Evolutionary conservation across 257 asterid species (phyloP), one percentile per base, ranked within the genome.

Genomic region (Primulina tabacum): DNA sequence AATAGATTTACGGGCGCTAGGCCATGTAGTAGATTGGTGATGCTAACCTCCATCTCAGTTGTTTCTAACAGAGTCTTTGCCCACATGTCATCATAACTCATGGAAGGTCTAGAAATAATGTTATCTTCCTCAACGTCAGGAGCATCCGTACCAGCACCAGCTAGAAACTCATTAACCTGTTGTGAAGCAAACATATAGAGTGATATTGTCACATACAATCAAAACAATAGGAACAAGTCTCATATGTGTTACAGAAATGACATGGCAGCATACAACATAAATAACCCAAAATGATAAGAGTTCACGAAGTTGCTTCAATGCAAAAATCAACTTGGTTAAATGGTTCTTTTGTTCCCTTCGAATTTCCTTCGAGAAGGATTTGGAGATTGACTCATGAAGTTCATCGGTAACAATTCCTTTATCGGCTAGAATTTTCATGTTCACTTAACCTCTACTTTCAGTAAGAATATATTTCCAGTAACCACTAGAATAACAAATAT

Each of bases 101-200:
- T 88, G 62, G 99, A 94, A 74, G 92, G 95, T 75, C 99, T 87
- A 68, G 99, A 86, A 69, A 85, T 81, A 72, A 84, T 75, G 81
- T 94, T 89, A 82, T 94, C 97, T 69, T 91, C 98, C 80, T 94
- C 99, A 69, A 94, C 99, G 76, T 94, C 99, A 61, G 99, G 99
- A 66, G 99, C 99, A 85, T 94, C 97, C 57, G 99, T 89, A 68
- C 99, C 99, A 74, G 96, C 97, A 82, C 99, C 99, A 82, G 97
- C 92, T 71, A 94, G 88, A 80, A 91, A 94, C 82, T 94, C 97
- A 78, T 89, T 89, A 64, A 94, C 99, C 99, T 93, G 73, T 67
- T 37, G 59, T 24, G 5, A 72, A 61, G 50, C 33, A 68, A 62
- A 63, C 34, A 62, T 24, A 61, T 43, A 76, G 55, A 47, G 74